phyloP scores from a whole-genome alignment of 306 rosid genomes.

The Leucaena leucocephala region DNA sequence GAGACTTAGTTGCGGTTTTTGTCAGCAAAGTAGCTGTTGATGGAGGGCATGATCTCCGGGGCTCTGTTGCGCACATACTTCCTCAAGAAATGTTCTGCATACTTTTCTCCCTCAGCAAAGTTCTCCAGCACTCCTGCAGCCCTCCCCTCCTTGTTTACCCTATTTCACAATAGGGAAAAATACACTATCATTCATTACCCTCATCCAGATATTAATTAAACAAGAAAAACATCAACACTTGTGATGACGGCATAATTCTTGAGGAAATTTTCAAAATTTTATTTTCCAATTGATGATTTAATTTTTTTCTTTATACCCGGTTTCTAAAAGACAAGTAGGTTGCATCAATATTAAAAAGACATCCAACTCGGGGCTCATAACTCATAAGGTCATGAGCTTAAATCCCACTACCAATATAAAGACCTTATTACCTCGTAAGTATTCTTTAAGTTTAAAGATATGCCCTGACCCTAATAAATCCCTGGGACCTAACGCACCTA shows the following conservation, averaged over 20 bases:
- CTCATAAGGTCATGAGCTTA: no score
- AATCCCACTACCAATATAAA: no score
- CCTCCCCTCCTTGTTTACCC: slow-evolving; percentile 79
- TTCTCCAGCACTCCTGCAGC: slow-evolving; percentile 86
- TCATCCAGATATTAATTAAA: not conserved
- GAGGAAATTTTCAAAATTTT: not conserved
- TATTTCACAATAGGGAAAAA: slow-evolving; percentile 27
- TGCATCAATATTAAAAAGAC: not conserved
- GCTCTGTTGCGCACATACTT: slow-evolving; percentile 64
- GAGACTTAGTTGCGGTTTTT: slow-evolving; percentile 54
- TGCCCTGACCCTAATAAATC: no score
- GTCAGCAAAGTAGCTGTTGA: slow-evolving; percentile 70
- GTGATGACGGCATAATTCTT: not conserved
- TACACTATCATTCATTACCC: slow-evolving; percentile 14
- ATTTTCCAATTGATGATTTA: not conserved
- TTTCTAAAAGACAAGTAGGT: not conserved
- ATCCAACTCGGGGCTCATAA: not conserved
- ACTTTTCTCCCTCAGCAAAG: slow-evolving; percentile 73
- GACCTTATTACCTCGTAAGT: no score
- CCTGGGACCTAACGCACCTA: no score
- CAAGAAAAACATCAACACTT: not conserved
- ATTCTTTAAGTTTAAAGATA: no score
- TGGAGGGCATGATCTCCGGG: slow-evolving; percentile 73
- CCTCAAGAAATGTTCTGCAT: slow-evolving; percentile 61
- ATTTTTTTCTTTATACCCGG: not conserved